phyloP scores from a whole-genome alignment of 257 asterid species.

The Nicotiana tomentosiformis region DNA sequence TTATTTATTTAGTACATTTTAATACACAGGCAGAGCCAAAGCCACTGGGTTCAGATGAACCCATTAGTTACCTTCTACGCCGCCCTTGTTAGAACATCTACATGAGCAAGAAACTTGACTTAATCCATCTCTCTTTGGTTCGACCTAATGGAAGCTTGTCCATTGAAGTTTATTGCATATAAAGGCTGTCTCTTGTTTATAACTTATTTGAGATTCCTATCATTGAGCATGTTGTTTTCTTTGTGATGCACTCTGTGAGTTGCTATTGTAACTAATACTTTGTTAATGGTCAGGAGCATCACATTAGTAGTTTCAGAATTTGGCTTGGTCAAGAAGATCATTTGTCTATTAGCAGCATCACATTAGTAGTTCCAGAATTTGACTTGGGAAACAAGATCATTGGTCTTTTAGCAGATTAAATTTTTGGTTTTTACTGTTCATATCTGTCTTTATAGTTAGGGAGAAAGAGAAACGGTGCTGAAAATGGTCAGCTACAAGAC shows the following conservation, averaged over 20 bases:
- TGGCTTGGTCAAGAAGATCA: background rate
- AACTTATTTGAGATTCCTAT: background rate
- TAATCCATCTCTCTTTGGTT: background rate
- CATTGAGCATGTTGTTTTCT: background rate
- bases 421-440: background rate
- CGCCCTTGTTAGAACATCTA: background rate
- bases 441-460: conserved; percentile 33
- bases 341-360: background rate
- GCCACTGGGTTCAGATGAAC: too few species aligned
- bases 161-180: background rate
- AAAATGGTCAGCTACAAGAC: conserved; percentile 50
- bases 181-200: background rate
- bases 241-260: background rate
- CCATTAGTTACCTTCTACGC: too few species aligned
- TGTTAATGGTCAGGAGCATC: background rate
- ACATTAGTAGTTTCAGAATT: background rate
- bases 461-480: conserved; percentile 34
- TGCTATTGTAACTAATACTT: background rate
- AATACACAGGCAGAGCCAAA: too few species aligned
- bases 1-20: too few species aligned
- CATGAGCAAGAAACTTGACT: background rate
- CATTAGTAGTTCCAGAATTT: background rate
- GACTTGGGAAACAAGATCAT: background rate
- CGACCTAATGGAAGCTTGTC: background rate
- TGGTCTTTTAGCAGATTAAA: background rate